Percentiles rank a stretch among this genome's conserved stretches.
These are phyloP conservation scores for Rauvolfia tetraphylla DNA, from an alignment of 257 asterid genomes.

Conservation along the genomic window DNA sequence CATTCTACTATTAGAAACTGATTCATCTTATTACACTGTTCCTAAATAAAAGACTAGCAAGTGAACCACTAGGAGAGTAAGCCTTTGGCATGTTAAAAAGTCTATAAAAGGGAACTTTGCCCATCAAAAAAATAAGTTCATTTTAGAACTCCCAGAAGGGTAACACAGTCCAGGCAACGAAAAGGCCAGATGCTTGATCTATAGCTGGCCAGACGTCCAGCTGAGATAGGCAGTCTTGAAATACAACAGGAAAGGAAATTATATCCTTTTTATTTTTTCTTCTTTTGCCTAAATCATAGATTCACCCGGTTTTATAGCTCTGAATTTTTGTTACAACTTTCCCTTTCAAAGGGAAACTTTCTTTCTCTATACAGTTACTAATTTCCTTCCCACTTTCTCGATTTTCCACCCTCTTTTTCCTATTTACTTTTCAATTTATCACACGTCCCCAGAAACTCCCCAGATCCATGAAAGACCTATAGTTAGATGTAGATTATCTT, in stretches of 20 bases:
- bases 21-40: not conserved
- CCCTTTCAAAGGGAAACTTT: too few relatives aligned
- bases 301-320: not conserved
- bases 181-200: not conserved
- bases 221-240: not conserved
- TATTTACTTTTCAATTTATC: too few relatives aligned
- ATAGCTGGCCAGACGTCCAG: not conserved
- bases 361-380: too few relatives aligned
- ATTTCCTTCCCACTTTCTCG: too few relatives aligned
- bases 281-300: not conserved
- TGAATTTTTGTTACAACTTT: too few relatives aligned
- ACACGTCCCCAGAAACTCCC: too few relatives aligned
- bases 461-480: too few relatives aligned
- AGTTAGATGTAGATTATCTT: too few relatives aligned
- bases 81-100: not conserved
- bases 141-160: not conserved
- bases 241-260: not conserved
- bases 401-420: not conserved
- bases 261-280: not conserved
- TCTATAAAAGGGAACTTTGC: not conserved
- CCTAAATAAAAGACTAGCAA: not conserved
- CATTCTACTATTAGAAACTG: not conserved
- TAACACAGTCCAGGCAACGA: not conserved
- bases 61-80: not conserved
- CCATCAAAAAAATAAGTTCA: not conserved